Base-by-base conservation (phyloP, 768 basidiomycete genomes). In the Tulasnella sp. region DNA sequence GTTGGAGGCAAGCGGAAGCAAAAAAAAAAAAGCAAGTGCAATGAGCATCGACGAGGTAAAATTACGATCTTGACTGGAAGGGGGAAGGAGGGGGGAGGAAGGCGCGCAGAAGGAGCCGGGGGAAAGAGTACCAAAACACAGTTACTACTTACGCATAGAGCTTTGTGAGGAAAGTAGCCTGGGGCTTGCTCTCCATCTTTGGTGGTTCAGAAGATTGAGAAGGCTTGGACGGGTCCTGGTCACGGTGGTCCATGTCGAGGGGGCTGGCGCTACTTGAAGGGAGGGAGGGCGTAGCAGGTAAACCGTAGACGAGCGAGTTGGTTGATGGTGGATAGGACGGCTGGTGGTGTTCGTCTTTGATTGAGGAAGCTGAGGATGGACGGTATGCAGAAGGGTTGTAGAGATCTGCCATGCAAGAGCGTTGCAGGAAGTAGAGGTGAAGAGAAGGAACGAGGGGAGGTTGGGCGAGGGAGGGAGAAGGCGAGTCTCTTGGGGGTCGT, bases 101-200 rank as follows among this genome's bases (percentile, higher is more conserved):
- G 10, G 24, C 34, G 34, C 62, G 12, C 44, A 44, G 44, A 44
- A 44, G n/a, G 44, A 14, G 44, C 16, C 3, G 44, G 44, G 27
- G 31, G 62, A 14, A 34, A n/a, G n/a, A n/a, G n/a, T n/a, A n/a
- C n/a, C 27, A 68, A 6, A 68, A 68, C 62, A 68, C 62, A 36
- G 77, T 39, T 68, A 27, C 12, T 42, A 92, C 93, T 83, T 84
- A 95, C 95, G 93, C 93, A 90, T 97, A 98, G 74, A 98, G 90
- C 89, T 97, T 97, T 85, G 96, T 98, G 84, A 98, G 89, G 85
- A 98, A 98, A n/a, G 96, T 97, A 0, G 94, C 93, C 87, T 96
- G 94, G 0, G 93, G 94, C 86, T 96, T 95, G 77, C 90, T 87
- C 82, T 94, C 93, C 58, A 90, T 84, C 87, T 94, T 94, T 85